Percentiles rank a stretch among this genome's conserved stretches.
phyloP scores from a whole-genome alignment of 805 yeast genomes.

The Yamadazyma philogaea region DNA sequence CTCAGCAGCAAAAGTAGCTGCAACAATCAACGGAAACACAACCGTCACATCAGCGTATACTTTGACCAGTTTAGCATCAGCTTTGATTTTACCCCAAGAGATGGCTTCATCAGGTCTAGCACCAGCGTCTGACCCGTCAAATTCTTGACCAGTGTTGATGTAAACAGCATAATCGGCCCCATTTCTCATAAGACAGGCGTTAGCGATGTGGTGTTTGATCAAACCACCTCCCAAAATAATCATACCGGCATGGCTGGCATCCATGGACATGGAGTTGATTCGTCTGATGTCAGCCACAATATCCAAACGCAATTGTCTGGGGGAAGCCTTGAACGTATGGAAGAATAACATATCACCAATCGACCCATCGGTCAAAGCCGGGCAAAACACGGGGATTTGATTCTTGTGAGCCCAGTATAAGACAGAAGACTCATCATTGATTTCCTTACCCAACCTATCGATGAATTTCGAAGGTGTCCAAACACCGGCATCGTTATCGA shows the following conservation, averaged over 20 bases:
- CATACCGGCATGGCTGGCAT: constrained; percentile 93
- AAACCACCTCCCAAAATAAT: constrained; percentile 94
- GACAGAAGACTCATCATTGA: constrained; percentile 89
- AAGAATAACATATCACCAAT: constrained; percentile 98
- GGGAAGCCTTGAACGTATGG: constrained; percentile 95
- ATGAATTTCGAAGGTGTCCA: constrained; percentile 96
- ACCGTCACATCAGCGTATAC: constrained; percentile 93
- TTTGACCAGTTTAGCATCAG: constrained; percentile 88
- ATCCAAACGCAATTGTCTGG: constrained; percentile 84
- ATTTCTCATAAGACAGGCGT: constrained; percentile 97
- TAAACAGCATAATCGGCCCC: constrained; percentile 98
- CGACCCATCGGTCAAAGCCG: constrained; percentile 96
- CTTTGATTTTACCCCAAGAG: constrained; percentile 97
- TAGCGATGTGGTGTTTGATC: constrained; percentile 94
- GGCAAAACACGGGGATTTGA: constrained; percentile 94
- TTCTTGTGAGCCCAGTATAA: constrained; percentile 98
- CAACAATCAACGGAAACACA: constrained; percentile 94
- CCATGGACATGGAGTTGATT: constrained; percentile 93
- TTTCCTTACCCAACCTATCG: constrained; percentile 92
- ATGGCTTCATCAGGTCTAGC: constrained; percentile 99
- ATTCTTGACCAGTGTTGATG: constrained; percentile 97
- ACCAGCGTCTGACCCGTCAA: constrained; percentile 98
- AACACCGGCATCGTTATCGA: constrained; percentile 61
- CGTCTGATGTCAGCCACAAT: constrained; percentile 90
- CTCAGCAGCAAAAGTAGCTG: constrained; percentile 87